Evolutionary conservation across 2,329 filamentous ascomycete species (phyloP).

Genomic region (Neocucurbitaria cava): DNA sequence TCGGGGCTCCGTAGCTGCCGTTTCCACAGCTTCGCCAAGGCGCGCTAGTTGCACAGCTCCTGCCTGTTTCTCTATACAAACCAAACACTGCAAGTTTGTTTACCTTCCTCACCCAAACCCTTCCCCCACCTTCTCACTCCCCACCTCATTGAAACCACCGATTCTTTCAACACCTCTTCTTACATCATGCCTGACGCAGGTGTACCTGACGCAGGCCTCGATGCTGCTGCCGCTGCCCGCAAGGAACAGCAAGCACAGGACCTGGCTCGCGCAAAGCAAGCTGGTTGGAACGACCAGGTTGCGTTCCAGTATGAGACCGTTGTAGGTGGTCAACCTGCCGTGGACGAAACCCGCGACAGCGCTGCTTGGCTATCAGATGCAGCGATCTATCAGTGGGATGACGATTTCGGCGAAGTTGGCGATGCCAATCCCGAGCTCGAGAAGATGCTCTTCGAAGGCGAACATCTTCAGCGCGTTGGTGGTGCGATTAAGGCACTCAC

Average conservation of each 20-base stretch:
- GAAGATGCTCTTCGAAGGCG: constrained; percentile 71
- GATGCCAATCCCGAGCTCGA: constrained; percentile 76
- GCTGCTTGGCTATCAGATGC: constrained; percentile 62
- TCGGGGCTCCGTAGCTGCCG: not conserved
- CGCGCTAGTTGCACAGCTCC: constrained; percentile 8
- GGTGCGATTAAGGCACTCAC: constrained; percentile 69
- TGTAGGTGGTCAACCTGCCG: constrained; percentile 28
- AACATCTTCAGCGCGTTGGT: constrained; percentile 61
- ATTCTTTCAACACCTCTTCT: not conserved
- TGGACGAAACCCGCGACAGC: constrained; percentile 29
- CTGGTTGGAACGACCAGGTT: constrained; percentile 57
- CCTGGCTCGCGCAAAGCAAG: constrained; percentile 37
- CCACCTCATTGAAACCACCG: not conserved
- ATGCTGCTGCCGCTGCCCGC: constrained; percentile 25
- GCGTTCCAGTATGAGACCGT: constrained; percentile 59
- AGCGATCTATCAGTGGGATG: constrained; percentile 81
- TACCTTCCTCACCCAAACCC: not conserved
- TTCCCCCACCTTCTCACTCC: not conserved
- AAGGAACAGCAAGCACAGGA: constrained; percentile 35
- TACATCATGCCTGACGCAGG: constrained; percentile 31
- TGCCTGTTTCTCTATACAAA: constrained; percentile 13
- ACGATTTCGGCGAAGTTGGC: constrained; percentile 85
- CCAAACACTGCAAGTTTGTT: constrained; percentile 14
- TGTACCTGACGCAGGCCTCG: constrained; percentile 12
- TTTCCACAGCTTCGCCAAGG: constrained; percentile 7